phyloP scores from a whole-genome alignment of 2,329 filamentous ascomycete species.

The Ascochyta lentis region DNA sequence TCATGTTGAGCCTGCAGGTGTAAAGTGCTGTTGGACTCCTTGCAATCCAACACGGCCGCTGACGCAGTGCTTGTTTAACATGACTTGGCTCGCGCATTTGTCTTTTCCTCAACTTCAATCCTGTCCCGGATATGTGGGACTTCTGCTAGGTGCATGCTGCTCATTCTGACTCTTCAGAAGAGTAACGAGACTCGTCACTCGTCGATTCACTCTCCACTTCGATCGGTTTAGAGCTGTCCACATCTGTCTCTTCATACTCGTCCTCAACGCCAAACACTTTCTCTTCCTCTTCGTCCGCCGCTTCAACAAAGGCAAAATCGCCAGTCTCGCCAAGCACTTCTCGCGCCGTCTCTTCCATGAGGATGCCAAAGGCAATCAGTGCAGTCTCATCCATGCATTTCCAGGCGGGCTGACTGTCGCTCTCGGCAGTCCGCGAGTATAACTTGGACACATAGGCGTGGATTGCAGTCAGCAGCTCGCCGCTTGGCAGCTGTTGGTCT shows the following conservation, averaged over 20 bases:
- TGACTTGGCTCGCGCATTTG: too few relatives aligned
- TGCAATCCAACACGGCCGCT: too few relatives aligned
- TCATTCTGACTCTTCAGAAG: conserved; percentile 21
- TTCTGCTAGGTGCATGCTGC: not conserved
- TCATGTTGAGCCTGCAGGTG: not conserved
- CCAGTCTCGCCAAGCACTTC: conserved; percentile 69
- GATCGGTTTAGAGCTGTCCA: not conserved
- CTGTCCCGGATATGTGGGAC: too few relatives aligned
- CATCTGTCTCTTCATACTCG: not conserved
- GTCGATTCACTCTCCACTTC: conserved; percentile 2
- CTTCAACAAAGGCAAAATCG: conserved; percentile 74
- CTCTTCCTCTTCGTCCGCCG: conserved; percentile 38
- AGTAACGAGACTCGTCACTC: conserved; percentile 17
- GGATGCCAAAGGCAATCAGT: conserved; percentile 74
- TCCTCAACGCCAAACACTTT: conserved; percentile 4
- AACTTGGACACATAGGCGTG: conserved; percentile 73
- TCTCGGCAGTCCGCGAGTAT: conserved; percentile 55
- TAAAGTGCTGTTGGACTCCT: too few relatives aligned
- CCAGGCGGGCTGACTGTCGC: conserved; percentile 48
- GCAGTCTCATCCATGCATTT: conserved; percentile 80
- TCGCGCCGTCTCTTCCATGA: conserved; percentile 73
- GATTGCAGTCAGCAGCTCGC: conserved; percentile 71
- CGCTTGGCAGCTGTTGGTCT: conserved; percentile 65
- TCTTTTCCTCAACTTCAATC: too few relatives aligned
- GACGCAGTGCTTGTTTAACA: too few relatives aligned